Base-by-base conservation (phyloP, 768 basidiomycete genomes). In the Leccinum ochraceum region DNA sequence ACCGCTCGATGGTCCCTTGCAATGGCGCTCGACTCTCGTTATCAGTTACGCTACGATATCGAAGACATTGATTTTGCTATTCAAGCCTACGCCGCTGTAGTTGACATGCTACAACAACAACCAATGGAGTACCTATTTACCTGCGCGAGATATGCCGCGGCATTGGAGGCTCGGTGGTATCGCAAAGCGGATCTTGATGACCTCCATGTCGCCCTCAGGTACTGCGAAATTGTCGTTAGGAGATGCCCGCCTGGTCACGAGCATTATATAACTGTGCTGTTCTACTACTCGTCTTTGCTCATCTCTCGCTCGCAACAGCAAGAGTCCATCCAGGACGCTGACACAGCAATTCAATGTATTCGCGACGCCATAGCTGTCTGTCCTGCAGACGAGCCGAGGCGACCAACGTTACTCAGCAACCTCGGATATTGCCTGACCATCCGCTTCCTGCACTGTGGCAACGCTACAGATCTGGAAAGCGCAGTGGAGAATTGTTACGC, bases 401-500 rank as follows among this genome's bases (percentile, higher is more conserved):
- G 57, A 2, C 20, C 53, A 8, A 37, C 26, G 48, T 28, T 63
- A 0, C 50, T 67, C 34, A 57, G 59, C 37, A 53, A 30, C 22
- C 63, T 67, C 9, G 69, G 70, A 1, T 55, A 44, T 54, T 60
- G 65, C 17, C 53, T 67, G 7, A 17, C 48, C 16, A 32, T 14
- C 20, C 67, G 74, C 17, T 75, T 68, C 54, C 0, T 65, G n/a
- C 57, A 60, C 26, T 48, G 39, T 7, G 71, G 74, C 6, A 54
- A 56, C n/a, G 42, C 24, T 5, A 26, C 56, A 14, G 72, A 75
- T 57, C 56, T 76, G 1, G 68, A 74, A 24, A 60, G 66, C 37
- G 68, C 69, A 6, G 66, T 74, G 37, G 59, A 60, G 56, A 56
- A 46, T 37, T 64, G 66, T 14, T 54, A 60, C 26, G 49, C 56